A percentile compares a stretch with the other conserved stretches of the same genome.
These are phyloP conservation scores for Lophiotrema nucula DNA, from an alignment of 495 filamentous ascomycete genomes.

Conservation along the genomic window DNA sequence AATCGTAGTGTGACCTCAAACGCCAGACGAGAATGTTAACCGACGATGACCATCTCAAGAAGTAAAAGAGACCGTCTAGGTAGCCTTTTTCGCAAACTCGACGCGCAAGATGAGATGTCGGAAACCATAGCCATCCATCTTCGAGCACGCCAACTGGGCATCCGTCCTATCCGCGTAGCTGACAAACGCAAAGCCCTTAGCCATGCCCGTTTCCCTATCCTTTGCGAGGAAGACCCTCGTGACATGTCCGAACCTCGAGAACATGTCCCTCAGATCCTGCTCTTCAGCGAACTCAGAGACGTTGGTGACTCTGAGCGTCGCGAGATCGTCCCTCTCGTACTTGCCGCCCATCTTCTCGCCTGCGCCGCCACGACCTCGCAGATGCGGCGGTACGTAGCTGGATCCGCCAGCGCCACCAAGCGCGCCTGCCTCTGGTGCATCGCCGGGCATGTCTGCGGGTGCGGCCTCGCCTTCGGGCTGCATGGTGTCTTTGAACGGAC, in stretches of 20 bases:
- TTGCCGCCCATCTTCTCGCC: slow-evolving; percentile 93
- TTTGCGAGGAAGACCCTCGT: slow-evolving; percentile 96
- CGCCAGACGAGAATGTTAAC: too few species aligned
- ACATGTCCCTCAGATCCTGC: slow-evolving; percentile 89
- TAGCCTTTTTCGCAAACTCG: slow-evolving; percentile 46
- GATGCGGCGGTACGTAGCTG: slow-evolving; percentile 88
- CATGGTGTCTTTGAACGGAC: slow-evolving; percentile 84
- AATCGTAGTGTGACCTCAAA: too few species aligned
- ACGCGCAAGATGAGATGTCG: slow-evolving; percentile 45
- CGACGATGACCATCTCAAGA: too few species aligned
- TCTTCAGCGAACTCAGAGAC: slow-evolving; percentile 98
- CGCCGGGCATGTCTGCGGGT: slow-evolving; percentile 54
- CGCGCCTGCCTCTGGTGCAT: slow-evolving; percentile 48
- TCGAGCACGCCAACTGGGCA: slow-evolving; percentile 87
- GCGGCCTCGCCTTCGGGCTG: slow-evolving; percentile 65
- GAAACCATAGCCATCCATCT: slow-evolving; percentile 84
- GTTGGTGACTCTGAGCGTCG: slow-evolving; percentile 94
- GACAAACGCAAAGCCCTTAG: slow-evolving; percentile 98
- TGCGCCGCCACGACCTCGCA: slow-evolving; percentile 68
- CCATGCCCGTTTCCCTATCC: slow-evolving; percentile 88
- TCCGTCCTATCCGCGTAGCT: slow-evolving; percentile 87
- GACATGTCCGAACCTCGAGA: slow-evolving; percentile 93
- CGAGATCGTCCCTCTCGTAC: slow-evolving; percentile 93
- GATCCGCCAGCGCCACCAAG: slow-evolving; percentile 65
- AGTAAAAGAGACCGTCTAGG: neutral